Conservation (phyloP, 371 early-diverging fungal genomes). For the Vittaforma corneae region DNA sequence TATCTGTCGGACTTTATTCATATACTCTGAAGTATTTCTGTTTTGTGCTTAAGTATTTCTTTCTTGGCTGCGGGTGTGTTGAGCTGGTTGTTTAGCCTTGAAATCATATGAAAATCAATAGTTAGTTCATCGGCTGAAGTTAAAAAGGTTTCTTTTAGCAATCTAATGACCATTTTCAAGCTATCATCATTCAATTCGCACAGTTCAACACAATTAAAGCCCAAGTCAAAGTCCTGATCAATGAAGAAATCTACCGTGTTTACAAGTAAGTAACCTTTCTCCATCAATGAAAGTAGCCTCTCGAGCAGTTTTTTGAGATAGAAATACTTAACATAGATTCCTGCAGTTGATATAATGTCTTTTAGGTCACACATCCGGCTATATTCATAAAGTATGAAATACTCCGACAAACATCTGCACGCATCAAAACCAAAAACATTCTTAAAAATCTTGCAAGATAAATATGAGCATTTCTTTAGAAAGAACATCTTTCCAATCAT, state of each 20-base stretch:
- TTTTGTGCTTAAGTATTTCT: slow-evolving; percentile 6
- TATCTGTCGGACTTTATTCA: too few species aligned
- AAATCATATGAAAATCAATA: too few species aligned
- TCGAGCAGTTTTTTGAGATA: not conserved
- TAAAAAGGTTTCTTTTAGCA: too few species aligned
- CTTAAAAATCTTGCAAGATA: not conserved
- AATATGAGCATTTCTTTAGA: not conserved
- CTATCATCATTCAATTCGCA: not conserved
- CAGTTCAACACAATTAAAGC: not conserved
- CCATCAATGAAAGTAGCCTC: not conserved
- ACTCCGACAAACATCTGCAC: not conserved
- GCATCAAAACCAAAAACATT: not conserved
- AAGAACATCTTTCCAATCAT: slow-evolving; percentile 1
- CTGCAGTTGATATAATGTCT: not conserved
- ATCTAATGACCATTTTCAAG: too few species aligned
- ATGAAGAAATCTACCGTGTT: not conserved
- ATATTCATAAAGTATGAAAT: not conserved
- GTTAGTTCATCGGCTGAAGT: too few species aligned
- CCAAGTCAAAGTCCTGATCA: not conserved
- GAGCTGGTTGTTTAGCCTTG: too few species aligned
- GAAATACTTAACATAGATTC: not conserved
- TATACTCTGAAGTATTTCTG: too few species aligned
- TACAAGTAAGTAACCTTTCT: not conserved
- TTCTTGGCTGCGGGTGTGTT: too few species aligned
- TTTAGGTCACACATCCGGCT: not conserved